Evolutionary conservation across 495 filamentous ascomycete species (phyloP).

Genomic region (Astrothelium macrocarpum): DNA sequence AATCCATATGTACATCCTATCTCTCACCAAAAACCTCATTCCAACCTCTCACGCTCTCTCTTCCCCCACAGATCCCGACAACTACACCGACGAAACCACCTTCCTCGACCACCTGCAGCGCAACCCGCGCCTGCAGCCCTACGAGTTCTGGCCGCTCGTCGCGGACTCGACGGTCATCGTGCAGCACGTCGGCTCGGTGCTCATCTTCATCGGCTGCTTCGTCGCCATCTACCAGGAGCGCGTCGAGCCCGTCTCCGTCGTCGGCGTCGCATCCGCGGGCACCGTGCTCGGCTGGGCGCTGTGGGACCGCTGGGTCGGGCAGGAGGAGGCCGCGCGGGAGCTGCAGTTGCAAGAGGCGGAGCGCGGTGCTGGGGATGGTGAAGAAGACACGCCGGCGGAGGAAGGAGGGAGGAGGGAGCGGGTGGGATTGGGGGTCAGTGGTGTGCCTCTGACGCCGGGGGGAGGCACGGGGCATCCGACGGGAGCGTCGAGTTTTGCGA

Average conservation of each 20-base stretch:
- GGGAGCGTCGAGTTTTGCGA: constrained; percentile 6
- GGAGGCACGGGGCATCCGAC: constrained; percentile 3
- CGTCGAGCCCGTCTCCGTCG: constrained; percentile 76
- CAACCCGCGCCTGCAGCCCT: constrained; percentile 86
- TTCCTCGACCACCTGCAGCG: constrained; percentile 94
- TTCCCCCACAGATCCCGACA: constrained; percentile 67
- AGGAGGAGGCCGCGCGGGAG: constrained; percentile 41
- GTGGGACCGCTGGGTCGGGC: constrained; percentile 79
- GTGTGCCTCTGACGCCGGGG: background rate
- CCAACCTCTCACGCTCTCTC: background rate
- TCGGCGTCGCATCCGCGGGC: constrained; percentile 68
- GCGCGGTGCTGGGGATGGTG: constrained; percentile 28
- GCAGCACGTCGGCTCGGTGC: constrained; percentile 89
- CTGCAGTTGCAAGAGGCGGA: constrained; percentile 25
- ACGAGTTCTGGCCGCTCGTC: constrained; percentile 96
- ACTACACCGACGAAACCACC: constrained; percentile 92
- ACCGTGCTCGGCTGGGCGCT: constrained; percentile 83
- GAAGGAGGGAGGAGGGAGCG: background rate
- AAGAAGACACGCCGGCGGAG: background rate
- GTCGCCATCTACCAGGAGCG: constrained; percentile 78
- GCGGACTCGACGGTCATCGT: constrained; percentile 94
- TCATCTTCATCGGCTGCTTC: constrained; percentile 90
- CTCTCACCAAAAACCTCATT: background rate
- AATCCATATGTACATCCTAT: constrained; percentile 8
- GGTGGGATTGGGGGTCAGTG: background rate